Evolutionary conservation across 306 rosid species (phyloP).

Genomic region (Pyrus communis): DNA sequence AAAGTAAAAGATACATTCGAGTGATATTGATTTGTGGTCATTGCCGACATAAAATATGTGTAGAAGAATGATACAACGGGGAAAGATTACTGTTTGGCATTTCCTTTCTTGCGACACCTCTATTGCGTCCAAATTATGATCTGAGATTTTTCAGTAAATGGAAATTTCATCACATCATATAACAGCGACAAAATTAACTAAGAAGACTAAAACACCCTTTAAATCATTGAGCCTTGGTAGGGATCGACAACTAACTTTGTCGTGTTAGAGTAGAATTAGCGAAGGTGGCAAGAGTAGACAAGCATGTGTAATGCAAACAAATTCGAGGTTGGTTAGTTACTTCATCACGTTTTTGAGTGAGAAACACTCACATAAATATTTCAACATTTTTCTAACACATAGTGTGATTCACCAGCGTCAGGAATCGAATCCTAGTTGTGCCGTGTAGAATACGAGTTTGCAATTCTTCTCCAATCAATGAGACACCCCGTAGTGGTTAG

Average conservation of each 20-base stretch:
- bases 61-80: neutral
- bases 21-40: neutral
- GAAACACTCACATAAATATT: no score
- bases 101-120: neutral
- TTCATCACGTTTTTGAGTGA: no score
- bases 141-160: neutral
- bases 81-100: neutral
- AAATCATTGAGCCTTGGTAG: neutral
- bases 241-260: no score
- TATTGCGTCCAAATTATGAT: neutral
- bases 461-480: no score
- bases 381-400: rapidly evolving
- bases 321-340: no score
- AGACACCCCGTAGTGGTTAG: no score
- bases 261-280: no score
- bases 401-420: no score
- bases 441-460: no score
- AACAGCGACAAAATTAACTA: neutral
- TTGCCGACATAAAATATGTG: neutral
- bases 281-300: no score
- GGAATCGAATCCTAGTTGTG: no score
- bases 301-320: no score
- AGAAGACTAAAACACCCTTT: neutral
- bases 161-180: neutral
- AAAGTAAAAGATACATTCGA: neutral